Base-by-base conservation (phyloP, 2,329 filamentous ascomycete genomes). In the Pyrenophora tritici-repentis region DNA sequence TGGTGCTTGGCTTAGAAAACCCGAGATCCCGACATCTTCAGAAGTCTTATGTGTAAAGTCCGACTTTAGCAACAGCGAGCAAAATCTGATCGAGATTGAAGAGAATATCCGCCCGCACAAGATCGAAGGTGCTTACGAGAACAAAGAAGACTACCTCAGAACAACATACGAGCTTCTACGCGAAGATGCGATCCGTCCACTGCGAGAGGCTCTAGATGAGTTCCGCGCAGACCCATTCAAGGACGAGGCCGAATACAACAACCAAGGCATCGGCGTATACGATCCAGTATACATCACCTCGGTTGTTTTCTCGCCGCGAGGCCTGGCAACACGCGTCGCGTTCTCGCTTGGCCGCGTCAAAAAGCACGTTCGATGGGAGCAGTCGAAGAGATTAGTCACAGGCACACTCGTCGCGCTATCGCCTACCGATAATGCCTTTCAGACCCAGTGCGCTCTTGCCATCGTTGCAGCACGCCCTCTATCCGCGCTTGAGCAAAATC, bases 141-240 rank as follows among this genome's bases (percentile, higher is more conserved):
- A 78, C 4, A 86, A 83, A 38, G 79, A 84, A 1, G 77, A 80
- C 0, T 96, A 96, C 50, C 76, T 96, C 0, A 77, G 83, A 26
- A 81, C 84, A 0, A 89, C 95, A 42, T 96, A 94, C 66, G 78
- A 84, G 3, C 81, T 96, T 1, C 78, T 91, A 6, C 82, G 91
- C 2, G 88, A 91, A 64, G 91, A 96, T 66, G 83, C 85, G 0
- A 77, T 89, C 3, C 82, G 87, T 10, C 81, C 86, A 1, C 77
- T 96, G 0, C 82, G 91, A 6, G 80, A 84, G 55, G 86, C 89
- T 0, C 81, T 96, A 1, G 73, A 76, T 0, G 73, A 79, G 10
- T 51, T 65, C 35, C 63, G 63, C 6, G 43, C 50, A 7, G 45
- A 55, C 4, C 56, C 63, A 2, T 63, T 48, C 47, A 58, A 58